A percentile compares a stretch with the other conserved stretches of the same genome.
Evolutionary conservation across 495 filamentous ascomycete species (phyloP).

Genomic region (Hypoxylon perforatum): DNA sequence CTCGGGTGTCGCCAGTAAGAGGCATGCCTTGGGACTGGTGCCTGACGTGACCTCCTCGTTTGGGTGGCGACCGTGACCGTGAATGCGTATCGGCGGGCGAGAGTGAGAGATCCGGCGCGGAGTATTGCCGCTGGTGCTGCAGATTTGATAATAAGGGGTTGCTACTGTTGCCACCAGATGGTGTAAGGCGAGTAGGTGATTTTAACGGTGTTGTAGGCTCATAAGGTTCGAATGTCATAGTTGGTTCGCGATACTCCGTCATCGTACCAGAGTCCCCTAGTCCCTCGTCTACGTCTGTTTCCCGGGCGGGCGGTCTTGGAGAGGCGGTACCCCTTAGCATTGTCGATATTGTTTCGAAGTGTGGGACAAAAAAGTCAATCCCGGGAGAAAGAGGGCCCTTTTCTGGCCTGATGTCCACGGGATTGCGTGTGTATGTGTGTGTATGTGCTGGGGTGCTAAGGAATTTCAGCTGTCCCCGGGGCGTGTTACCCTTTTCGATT

Average conservation of each 20-base stretch:
- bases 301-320: slow-evolving; percentile 22
- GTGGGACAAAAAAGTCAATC: slow-evolving; percentile 35
- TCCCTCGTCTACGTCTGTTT: slow-evolving; percentile 12
- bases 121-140: slow-evolving; percentile 57
- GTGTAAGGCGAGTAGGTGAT: slow-evolving; percentile 16
- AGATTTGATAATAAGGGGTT: slow-evolving; percentile 34
- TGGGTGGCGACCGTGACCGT: slow-evolving; percentile 47
- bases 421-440: too few relatives aligned
- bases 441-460: slow-evolving; percentile 17
- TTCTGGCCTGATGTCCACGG: slow-evolving; percentile 13
- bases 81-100: slow-evolving; percentile 46
- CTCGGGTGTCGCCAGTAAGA: slow-evolving; percentile 54
- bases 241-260: slow-evolving; percentile 21
- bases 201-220: slow-evolving; percentile 22
- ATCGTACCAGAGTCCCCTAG: slow-evolving; percentile 17
- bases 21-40: slow-evolving; percentile 54
- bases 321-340: slow-evolving; percentile 56
- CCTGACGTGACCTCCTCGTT: slow-evolving; percentile 41
- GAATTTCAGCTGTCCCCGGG: neutral
- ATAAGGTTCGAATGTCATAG: slow-evolving; percentile 33
- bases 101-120: slow-evolving; percentile 52
- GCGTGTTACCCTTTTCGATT: slow-evolving; percentile 4
- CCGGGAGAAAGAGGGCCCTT: slow-evolving; percentile 10
- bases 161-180: slow-evolving; percentile 42
- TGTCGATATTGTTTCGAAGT: slow-evolving; percentile 54